Evolutionary conservation across 1,284 basidiomycete genomes (phyloP).

Genomic region (Apiotrichum brassicae): DNA sequence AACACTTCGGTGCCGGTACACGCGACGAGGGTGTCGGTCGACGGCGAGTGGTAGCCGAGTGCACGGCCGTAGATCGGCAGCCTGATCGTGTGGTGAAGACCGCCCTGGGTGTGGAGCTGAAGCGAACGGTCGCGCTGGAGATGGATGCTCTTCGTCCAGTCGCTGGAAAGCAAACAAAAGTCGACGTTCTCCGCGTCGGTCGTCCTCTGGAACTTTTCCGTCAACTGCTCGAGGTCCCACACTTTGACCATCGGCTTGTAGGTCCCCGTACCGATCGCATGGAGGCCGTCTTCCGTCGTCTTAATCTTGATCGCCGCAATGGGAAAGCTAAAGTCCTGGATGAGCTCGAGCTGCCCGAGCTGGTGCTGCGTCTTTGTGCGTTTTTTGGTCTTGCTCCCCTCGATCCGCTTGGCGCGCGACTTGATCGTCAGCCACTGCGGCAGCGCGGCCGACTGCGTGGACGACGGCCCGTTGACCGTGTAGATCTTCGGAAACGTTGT

Average conservation of each 20-base stretch:
- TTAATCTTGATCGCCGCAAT: conserved; percentile 89
- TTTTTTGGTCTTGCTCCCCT: conserved; percentile 34
- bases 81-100: conserved; percentile 84
- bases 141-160: conserved; percentile 99
- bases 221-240: conserved; percentile 89
- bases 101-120: conserved; percentile 89
- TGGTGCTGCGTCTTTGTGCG: conserved; percentile 43
- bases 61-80: conserved; percentile 91
- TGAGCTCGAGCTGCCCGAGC: conserved; percentile 62
- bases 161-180: conserved; percentile 89
- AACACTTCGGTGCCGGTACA: conserved; percentile 80
- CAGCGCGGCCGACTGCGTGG: conserved; percentile 73
- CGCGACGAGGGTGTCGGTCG: conserved; percentile 69
- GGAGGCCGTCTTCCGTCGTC: conserved; percentile 84
- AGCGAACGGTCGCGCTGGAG: conserved; percentile 93
- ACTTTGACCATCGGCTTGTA: conserved; percentile 98
- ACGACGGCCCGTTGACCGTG: conserved; percentile 79
- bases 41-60: conserved; percentile 81
- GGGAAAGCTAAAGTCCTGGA: conserved; percentile 95
- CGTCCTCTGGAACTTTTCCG: conserved; percentile 92
- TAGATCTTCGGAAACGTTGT: conserved; percentile 63
- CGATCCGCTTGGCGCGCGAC: conserved; percentile 28
- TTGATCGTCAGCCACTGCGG: conserved; percentile 83
- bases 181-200: conserved; percentile 97
- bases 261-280: conserved; percentile 89